Base-by-base conservation (phyloP, 2,329 filamentous ascomycete genomes). In the Nannizziopsis barbatae region DNA sequence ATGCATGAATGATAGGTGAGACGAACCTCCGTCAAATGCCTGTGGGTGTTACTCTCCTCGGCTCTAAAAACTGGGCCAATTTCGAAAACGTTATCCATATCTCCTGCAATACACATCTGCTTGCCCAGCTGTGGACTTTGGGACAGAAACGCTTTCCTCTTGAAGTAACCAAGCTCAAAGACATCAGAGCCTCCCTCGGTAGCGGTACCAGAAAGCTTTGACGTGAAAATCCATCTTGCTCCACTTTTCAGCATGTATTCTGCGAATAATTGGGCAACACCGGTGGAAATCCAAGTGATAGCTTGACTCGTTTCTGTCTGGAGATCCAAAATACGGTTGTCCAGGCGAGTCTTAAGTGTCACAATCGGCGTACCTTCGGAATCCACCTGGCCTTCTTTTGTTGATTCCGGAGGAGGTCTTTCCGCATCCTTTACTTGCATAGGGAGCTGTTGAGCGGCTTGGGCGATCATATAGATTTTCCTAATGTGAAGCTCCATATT, bases 171-270 rank as follows among this genome's bases (percentile, higher is more conserved):
- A 57, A 96, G 74, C 58, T 83, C 76, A 67, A 98, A 96, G 36
- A 96, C 90, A 63, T 90, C 93, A 57, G 81, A 81, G 55, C 92
- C 92, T 59, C 92, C 90, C 70, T 98, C 92, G 3, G 87, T 92
- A 3, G 92, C 85, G 11, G 90, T 84, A 43, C 84, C 89, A 48
- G 94, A 86, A 38, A 98, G 74, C 65, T 88, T 90, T 8, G 92
- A 88, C 1, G 89, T 85, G 65, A 95, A 86, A 60, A 95, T 88
- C 65, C 86, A 79, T 55, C 83, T 80, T 65, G 95, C 94, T 47
- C 80, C 78, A 51, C 77, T 77, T 55, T 77, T 74, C 52, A 82
- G 75, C 56, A 95, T 81, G 65, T 89, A 96, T 57, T 88, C 81
- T 50, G 76, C 73, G 67, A 93, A 93, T 10, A 92, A 73, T 52